phyloP scores from a whole-genome alignment of 192 early-diverging fungal species.

The Dimargaris verticillata region DNA sequence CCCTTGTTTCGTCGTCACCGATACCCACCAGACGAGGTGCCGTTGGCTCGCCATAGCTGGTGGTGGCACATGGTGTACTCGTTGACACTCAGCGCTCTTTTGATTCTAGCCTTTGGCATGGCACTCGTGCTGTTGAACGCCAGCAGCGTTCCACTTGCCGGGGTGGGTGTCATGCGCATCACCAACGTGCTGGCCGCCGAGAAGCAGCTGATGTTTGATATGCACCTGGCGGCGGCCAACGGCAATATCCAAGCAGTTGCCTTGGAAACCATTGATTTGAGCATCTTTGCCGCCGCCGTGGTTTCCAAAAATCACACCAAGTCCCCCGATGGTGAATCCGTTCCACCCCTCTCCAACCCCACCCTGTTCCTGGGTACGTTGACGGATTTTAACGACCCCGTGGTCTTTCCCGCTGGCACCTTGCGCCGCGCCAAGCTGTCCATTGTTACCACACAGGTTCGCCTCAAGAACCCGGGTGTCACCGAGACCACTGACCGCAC shows the following conservation, averaged over 20 bases:
- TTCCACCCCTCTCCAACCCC: conserved; percentile 4
- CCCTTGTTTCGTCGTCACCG: conserved; percentile 25
- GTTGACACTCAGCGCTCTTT: conserved; percentile 4
- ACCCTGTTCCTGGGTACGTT: conserved; percentile 12
- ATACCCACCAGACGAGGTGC: background rate
- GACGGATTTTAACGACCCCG: conserved; percentile 12
- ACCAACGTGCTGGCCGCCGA: conserved; percentile 44
- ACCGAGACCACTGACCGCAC: background rate
- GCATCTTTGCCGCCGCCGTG: conserved; percentile 42
- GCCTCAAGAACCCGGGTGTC: conserved; percentile 1
- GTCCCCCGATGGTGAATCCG: background rate
- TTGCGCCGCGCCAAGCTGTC: conserved; percentile 1
- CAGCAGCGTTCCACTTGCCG: conserved; percentile 27
- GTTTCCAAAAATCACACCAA: conserved; percentile 14
- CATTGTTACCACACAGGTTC: conserved; percentile 8
- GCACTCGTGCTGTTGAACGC: conserved; percentile 22
- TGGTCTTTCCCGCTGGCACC: conserved; percentile 12
- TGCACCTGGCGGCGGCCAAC: conserved; percentile 39
- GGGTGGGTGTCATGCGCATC: conserved; percentile 29
- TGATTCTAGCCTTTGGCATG: conserved; percentile 11
- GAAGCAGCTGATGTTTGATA: conserved; percentile 48
- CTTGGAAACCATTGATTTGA: conserved; percentile 35
- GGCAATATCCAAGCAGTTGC: conserved; percentile 37
- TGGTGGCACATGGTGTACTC: conserved; percentile 5
- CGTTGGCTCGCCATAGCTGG: background rate